Conservation (phyloP, 1,139 yeast genomes). For the Pichia norvegensis region DNA sequence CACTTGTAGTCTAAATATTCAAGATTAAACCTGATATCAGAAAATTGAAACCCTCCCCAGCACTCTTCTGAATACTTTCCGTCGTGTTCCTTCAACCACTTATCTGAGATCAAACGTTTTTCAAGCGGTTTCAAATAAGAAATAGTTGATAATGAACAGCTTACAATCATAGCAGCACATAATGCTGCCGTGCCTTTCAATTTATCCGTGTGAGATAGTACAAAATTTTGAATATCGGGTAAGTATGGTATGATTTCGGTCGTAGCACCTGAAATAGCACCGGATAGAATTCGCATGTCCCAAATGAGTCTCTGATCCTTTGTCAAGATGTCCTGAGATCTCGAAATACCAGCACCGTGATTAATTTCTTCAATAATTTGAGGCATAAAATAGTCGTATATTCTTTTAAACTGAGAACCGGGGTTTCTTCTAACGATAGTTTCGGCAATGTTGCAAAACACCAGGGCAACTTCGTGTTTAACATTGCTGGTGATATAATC, state of each 20-base stretch:
- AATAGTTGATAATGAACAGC: conserved; percentile 58
- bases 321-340: conserved; percentile 57
- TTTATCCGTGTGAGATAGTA: conserved; percentile 45
- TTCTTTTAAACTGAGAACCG: conserved; percentile 35
- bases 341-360: conserved; percentile 76
- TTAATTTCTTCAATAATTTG: conserved; percentile 60
- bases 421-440: conserved; percentile 61
- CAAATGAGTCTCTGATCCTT: conserved; percentile 74
- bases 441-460: conserved; percentile 65
- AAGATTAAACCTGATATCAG: conserved; percentile 33
- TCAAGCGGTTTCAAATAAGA: conserved; percentile 55
- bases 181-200: conserved; percentile 54
- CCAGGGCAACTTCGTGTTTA: conserved; percentile 59
- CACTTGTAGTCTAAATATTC: conserved; percentile 55
- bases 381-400: conserved; percentile 40
- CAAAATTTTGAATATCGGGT: conserved; percentile 42
- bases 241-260: conserved; percentile 38
- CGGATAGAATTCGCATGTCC: conserved; percentile 64
- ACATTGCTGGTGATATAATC: conserved; percentile 53
- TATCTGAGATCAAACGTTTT: conserved; percentile 42
- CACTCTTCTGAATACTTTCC: conserved; percentile 38
- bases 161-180: conserved; percentile 27
- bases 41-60: conserved; percentile 71
- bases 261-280: conserved; percentile 65
- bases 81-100: conserved; percentile 27